Conservation (phyloP, 257 asterid genomes). For the Capsicum chinense region DNA sequence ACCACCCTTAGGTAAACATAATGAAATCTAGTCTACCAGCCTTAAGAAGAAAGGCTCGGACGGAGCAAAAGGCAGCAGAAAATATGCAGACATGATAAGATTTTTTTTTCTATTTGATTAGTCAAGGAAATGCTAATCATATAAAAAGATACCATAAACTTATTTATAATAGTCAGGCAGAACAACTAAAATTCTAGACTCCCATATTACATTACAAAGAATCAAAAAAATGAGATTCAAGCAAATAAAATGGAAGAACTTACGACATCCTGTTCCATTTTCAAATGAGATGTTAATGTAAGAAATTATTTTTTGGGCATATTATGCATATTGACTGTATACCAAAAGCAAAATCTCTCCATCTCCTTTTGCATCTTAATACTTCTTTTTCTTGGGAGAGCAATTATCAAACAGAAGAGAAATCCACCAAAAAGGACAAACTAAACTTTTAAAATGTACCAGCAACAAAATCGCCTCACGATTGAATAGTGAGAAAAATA, state of each 20-base stretch:
- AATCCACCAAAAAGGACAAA: background rate
- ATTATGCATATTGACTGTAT: background rate
- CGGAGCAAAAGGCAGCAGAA: background rate
- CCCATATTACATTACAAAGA: background rate
- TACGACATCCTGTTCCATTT: background rate
- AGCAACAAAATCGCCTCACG: background rate
- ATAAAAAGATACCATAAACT: background rate
- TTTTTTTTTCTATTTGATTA: background rate
- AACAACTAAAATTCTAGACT: background rate
- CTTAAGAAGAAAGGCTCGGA: background rate
- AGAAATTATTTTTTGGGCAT: background rate
- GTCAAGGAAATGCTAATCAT: background rate
- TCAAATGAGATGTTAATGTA: background rate
- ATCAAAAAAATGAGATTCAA: background rate
- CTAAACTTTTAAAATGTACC: background rate
- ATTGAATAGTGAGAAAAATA: background rate
- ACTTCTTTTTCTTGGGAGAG: background rate
- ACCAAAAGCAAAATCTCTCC: background rate
- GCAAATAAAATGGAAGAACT: background rate
- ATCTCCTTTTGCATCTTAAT: background rate
- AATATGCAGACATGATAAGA: slow-evolving; percentile 1
- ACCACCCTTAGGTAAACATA: too few species aligned
- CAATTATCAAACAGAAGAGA: slow-evolving; percentile 1
- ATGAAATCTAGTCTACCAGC: background rate
- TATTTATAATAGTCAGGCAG: background rate